These are phyloP conservation scores for Heritiera littoralis DNA, from an alignment of 345 rosid genomes.

Conservation along the genomic window DNA sequence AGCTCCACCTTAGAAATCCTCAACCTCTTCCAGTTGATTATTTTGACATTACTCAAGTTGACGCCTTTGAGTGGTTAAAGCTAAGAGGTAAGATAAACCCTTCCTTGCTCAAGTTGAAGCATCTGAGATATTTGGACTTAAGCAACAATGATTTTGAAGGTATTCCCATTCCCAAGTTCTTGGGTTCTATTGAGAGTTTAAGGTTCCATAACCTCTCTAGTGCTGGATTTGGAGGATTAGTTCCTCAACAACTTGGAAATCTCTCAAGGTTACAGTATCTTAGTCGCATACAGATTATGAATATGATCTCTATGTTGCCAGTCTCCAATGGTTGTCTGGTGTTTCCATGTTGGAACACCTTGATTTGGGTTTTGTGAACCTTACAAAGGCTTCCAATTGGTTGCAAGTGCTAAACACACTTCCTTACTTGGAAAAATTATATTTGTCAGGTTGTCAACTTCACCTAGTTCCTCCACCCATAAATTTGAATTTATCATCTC, in stretches of 20 bases:
- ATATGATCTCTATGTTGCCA: constrained; percentile 17
- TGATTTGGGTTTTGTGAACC: constrained; percentile 28
- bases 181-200: constrained; percentile 27
- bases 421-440: neutral
- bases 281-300: neutral
- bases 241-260: constrained; percentile 35
- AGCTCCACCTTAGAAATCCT: constrained; percentile 28
- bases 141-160: constrained; percentile 36
- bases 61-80: constrained; percentile 11
- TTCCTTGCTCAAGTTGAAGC: constrained; percentile 30
- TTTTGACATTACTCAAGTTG: neutral
- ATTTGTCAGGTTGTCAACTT: constrained; percentile 8
- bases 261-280: constrained; percentile 13
- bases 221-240: constrained; percentile 26
- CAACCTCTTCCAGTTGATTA: no score
- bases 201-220: constrained; percentile 33
- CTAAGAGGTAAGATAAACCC: constrained; percentile 29
- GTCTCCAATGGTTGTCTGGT: constrained; percentile 46
- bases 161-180: constrained; percentile 28
- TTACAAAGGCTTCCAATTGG: constrained; percentile 5
- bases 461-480: neutral
- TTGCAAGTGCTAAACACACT: constrained; percentile 5
- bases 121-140: constrained; percentile 29
- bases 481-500: neutral
- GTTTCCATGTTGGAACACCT: constrained; percentile 41